Base-by-base conservation (phyloP, 306 rosid species). In the Cucumis hystrix region DNA sequence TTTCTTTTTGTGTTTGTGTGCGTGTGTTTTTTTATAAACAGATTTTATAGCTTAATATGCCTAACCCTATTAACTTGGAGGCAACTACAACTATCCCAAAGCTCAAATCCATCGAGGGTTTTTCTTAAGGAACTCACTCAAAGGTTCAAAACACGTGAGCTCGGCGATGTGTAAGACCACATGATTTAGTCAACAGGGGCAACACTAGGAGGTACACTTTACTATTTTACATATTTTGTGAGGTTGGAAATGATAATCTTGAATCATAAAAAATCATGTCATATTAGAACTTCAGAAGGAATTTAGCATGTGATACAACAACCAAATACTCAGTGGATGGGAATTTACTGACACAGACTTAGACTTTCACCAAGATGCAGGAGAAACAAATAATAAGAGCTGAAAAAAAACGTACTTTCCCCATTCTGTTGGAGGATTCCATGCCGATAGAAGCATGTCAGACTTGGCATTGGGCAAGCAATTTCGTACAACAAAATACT, bases 341-440 rank as follows among this genome's bases (percentile, higher is more conserved):
- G 74, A 5, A 41, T 11, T 55, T 11, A 67, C 10, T 54, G 20
- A 67, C 18, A 67, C 35, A 67, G 45, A 63, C 23, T 33, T 63
- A 9, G 70, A 33, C 72, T 65, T 69, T 69, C 85, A 80, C 78
- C 45, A 52, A 57, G 45, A 81, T 58, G 75, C 47, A 80, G 40
- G 76, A 74, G 78, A 30, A 41, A 49, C 59, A 43, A 33, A n/a
- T 4, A n/a, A 14, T 17, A 55, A 75, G 66, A 75, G 49, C 52
- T 14, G 43, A 79, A 77, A 79, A 82, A 25, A 74, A 78, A 77
- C 97, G 43, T 96, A 96, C 99, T 89, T 91, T 84, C 87, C 97
- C 99, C 97, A 91, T 81, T 96, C 98, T 1, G 76, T 43, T 37
- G 97, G 99, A 89, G 98, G 92, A 88, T 85, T 89, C 99, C 99